These are phyloP conservation scores for Ceratobasidium sp. DNA, from an alignment of 1,284 basidiomycete species.

Conservation along the genomic window DNA sequence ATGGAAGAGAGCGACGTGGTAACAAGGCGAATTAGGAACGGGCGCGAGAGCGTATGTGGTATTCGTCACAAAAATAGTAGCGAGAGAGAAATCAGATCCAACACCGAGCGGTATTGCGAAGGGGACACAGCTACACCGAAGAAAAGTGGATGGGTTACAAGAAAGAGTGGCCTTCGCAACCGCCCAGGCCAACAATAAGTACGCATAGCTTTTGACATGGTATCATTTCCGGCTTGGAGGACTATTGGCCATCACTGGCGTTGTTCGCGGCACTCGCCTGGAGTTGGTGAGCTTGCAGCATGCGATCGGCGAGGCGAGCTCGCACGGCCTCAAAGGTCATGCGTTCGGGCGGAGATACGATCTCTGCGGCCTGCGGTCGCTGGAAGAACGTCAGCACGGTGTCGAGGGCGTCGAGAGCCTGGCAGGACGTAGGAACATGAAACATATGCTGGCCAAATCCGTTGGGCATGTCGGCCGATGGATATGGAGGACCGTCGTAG, in stretches of 20 bases:
- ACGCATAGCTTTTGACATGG: constrained; percentile 23
- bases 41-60: constrained; percentile 10
- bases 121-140: constrained; percentile 33
- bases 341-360: constrained; percentile 11
- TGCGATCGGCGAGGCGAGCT: constrained; percentile 19
- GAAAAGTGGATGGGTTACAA: constrained; percentile 6
- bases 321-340: constrained; percentile 18
- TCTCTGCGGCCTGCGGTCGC: constrained; percentile 11
- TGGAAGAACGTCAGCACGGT: constrained; percentile 23
- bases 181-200: constrained; percentile 23
- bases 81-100: constrained; percentile 12
- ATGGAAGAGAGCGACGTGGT: constrained; percentile 16
- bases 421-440: constrained; percentile 16
- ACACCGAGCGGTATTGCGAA: background rate
- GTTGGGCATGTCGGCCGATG: constrained; percentile 9
- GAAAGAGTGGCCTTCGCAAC: constrained; percentile 14
- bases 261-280: background rate
- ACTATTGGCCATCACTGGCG: background rate
- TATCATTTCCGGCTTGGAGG: background rate
- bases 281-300: constrained; percentile 19
- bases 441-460: constrained; percentile 16
- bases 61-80: constrained; percentile 27
- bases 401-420: constrained; percentile 33
- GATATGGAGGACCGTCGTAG: constrained; percentile 11
- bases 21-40: background rate